Evolutionary conservation across 23 red algal species (phyloP), one percentile per base, ranked within the genome.

Genomic region (Gracilaria domingensis): DNA sequence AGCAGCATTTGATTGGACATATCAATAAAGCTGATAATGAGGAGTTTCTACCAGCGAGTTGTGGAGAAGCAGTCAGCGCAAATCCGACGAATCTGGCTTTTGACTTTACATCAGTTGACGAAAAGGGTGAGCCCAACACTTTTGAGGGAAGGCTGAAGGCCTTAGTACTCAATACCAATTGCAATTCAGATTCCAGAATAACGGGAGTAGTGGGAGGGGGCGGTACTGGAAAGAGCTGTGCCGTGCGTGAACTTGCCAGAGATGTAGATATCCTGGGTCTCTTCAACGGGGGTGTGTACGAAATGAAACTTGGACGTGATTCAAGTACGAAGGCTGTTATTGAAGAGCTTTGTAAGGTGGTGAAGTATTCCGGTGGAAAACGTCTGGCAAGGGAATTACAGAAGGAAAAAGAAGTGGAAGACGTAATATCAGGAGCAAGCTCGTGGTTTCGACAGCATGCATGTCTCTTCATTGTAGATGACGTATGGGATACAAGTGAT

Each of bases 391-490:
- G 24, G 2, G 62, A 67, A 67, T 25, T 67, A 14, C 28, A 67
- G 12, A 35, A 35, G 14, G 33, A 67, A 8, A 33, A 29, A 13
- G 24, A 67, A 33, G 28, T 67, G 5, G 33, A 2, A 33, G 33
- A 29, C 12, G 28, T 33, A 8, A 67, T 67, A 12, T 29, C 33
- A 17, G 33, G 7, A 8, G 62, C 62, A 34, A 33, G 62, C 62
- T 29, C 26, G 16, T 67, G 62, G 62, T 67, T 67, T 32, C 26
- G 62, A 16, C 62, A 33, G 26, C 24, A 67, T 29, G 11, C 62
- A 2, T 67, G 62, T 67, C 33, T 67, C 11, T 67, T 67, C 62
- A 67, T 67, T 18, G n/a, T 67, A 25, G 62, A 67, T 30, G 62
- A 67, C 33, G 62, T 67, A 14, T 67, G 62, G 62, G 9, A 32